Conservation (phyloP, 495 filamentous ascomycete species). For the Lasiosphaeriaceae sp. region DNA sequence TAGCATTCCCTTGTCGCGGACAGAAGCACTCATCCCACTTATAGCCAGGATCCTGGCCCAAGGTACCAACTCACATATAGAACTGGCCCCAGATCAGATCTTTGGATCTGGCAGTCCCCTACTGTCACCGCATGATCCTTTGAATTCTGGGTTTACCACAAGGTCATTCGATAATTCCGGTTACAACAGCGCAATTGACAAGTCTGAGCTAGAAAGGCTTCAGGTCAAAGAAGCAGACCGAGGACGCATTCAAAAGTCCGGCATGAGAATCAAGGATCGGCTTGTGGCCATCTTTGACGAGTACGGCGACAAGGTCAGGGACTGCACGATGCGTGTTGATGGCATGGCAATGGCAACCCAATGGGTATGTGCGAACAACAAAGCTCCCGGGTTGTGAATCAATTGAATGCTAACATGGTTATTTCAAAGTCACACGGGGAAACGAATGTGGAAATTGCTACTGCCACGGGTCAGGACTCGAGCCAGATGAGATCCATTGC, state of each 20-base stretch:
- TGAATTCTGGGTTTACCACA: too few relatives aligned
- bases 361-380: constrained; percentile 20
- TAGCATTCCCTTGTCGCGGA: neutral
- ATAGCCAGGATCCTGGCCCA: too few relatives aligned
- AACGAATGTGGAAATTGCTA: constrained; percentile 26
- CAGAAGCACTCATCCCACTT: too few relatives aligned
- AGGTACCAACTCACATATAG: too few relatives aligned
- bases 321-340: constrained; percentile 36
- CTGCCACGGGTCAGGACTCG: constrained; percentile 19
- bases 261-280: constrained; percentile 19
- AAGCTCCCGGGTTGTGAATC: neutral
- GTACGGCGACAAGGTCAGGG: constrained; percentile 34
- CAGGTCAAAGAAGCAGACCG: neutral
- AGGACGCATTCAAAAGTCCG: constrained; percentile 12
- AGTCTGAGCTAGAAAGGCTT: too few relatives aligned
- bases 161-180: too few relatives aligned
- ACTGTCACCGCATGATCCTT: too few relatives aligned
- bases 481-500: constrained; percentile 28
- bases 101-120: too few relatives aligned
- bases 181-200: too few relatives aligned
- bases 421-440: constrained; percentile 10
- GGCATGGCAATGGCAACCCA: constrained; percentile 38
- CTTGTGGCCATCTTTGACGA: constrained; percentile 19
- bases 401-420: constrained; percentile 1
- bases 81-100: too few relatives aligned